Percentiles rank a stretch among this genome's conserved stretches.
phyloP scores from a whole-genome alignment of 176 grass and related monocot species.

The Cenchrus purpureus region DNA sequence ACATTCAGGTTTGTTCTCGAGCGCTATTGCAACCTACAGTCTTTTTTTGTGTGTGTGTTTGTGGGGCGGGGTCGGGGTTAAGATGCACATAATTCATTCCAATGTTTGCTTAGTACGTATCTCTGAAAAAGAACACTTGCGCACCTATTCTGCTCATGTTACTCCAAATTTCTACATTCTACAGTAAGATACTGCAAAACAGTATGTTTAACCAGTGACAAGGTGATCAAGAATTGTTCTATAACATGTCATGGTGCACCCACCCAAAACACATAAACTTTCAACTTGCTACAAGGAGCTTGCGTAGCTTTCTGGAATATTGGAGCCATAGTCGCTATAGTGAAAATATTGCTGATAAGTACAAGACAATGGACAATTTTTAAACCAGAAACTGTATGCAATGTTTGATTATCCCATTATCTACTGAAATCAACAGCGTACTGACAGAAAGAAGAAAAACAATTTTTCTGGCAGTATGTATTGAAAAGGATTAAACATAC shows the following conservation, averaged over 20 bases:
- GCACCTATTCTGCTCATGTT: not conserved
- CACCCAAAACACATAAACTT: constrained; percentile 18
- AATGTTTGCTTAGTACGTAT: constrained; percentile 28
- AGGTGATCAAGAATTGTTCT: constrained; percentile 5
- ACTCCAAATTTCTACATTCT: constrained; percentile 3
- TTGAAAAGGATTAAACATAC: constrained; percentile 54
- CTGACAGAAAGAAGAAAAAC: constrained; percentile 3
- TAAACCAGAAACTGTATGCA: constrained; percentile 9
- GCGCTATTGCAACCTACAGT: not conserved
- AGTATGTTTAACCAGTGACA: not conserved
- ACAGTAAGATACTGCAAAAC: not conserved
- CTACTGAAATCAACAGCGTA: constrained; percentile 19
- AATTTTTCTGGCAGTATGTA: not conserved
- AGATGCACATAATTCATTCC: not conserved
- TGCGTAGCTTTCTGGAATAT: constrained; percentile 13
- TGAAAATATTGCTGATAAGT: constrained; percentile 1
- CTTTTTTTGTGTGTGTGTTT: no score
- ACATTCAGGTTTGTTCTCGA: constrained; percentile 19
- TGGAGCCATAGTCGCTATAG: constrained; percentile 10
- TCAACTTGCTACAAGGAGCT: constrained; percentile 10
- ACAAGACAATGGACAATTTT: not conserved
- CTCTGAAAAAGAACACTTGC: not conserved
- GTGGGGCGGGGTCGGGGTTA: no score
- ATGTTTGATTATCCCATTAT: constrained; percentile 19
- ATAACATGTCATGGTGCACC: constrained; percentile 15